phyloP scores from a whole-genome alignment of 306 rosid genomes.

The Cercis canadensis region DNA sequence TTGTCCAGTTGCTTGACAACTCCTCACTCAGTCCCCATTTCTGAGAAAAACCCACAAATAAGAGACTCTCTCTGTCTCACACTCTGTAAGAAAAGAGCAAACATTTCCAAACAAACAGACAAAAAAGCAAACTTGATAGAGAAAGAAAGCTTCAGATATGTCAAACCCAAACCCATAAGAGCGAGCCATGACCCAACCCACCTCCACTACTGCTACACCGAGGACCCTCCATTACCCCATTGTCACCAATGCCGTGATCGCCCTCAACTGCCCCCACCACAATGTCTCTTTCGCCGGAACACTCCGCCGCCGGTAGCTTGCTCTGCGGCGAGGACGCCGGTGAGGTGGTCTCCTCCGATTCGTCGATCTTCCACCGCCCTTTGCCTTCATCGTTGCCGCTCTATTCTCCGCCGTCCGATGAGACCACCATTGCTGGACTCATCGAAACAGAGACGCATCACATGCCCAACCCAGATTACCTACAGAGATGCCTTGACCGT shows the following conservation, averaged over 20 bases:
- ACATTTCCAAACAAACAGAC: neutral
- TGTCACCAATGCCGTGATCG: conserved; percentile 36
- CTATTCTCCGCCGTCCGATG: conserved; percentile 27
- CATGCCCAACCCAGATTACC: conserved; percentile 51
- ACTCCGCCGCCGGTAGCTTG: conserved; percentile 30
- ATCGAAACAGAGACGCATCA: conserved; percentile 40
- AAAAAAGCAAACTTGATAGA: neutral
- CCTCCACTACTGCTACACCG: neutral
- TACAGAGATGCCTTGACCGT: conserved; percentile 50
- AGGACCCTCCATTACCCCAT: neutral
- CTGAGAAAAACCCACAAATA: neutral
- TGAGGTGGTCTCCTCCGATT: conserved; percentile 2
- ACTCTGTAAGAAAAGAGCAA: neutral
- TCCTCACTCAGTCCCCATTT: conserved; percentile 24
- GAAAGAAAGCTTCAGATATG: conserved; percentile 31
- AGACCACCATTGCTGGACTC: conserved; percentile 20
- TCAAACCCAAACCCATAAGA: conserved; percentile 37
- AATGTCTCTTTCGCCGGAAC: conserved; percentile 41
- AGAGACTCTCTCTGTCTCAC: neutral
- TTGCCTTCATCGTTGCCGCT: neutral
- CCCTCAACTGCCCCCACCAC: neutral
- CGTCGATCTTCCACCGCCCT: conserved; percentile 25
- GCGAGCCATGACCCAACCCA: conserved; percentile 45
- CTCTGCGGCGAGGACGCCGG: conserved; percentile 40
- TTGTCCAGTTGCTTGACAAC: no score